Evolutionary conservation across 139 green algal species (phyloP).

Genomic region (Chlorella sp.): DNA sequence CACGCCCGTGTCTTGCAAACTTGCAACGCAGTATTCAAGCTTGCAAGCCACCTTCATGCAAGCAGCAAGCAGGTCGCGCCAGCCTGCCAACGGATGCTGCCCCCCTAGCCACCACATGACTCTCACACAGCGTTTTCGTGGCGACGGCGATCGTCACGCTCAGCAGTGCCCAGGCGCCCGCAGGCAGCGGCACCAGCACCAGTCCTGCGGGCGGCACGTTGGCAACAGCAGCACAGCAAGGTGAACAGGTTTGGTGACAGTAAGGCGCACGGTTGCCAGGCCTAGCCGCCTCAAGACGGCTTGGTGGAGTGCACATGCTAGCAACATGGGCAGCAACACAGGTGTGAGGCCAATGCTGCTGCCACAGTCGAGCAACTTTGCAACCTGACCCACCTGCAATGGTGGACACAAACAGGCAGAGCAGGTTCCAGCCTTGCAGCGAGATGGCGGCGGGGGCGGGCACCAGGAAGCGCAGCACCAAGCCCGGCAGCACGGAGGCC

Average conservation of each 20-base stretch:
- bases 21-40: too few species aligned
- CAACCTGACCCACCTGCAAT: conserved; percentile 66
- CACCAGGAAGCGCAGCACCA: conserved; percentile 87
- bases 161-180: conserved; percentile 95
- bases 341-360: too few species aligned
- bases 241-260: too few species aligned
- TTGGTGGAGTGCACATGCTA: too few species aligned
- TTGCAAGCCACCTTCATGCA: too few species aligned
- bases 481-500: conserved; percentile 77
- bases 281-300: too few species aligned
- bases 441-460: conserved; percentile 79
- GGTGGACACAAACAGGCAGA: conserved; percentile 96
- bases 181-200: conserved; percentile 93
- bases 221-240: too few species aligned
- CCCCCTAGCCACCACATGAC: not conserved
- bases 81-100: not conserved
- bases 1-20: too few species aligned
- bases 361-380: too few species aligned
- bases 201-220: conserved; percentile 64
- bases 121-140: conserved; percentile 95
- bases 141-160: conserved; percentile 85
- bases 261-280: too few species aligned
- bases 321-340: too few species aligned
- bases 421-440: conserved; percentile 84
- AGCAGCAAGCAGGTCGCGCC: too few species aligned